Evolutionary conservation across 805 yeast species (phyloP).

Genomic region (Danielia reshetovae): DNA sequence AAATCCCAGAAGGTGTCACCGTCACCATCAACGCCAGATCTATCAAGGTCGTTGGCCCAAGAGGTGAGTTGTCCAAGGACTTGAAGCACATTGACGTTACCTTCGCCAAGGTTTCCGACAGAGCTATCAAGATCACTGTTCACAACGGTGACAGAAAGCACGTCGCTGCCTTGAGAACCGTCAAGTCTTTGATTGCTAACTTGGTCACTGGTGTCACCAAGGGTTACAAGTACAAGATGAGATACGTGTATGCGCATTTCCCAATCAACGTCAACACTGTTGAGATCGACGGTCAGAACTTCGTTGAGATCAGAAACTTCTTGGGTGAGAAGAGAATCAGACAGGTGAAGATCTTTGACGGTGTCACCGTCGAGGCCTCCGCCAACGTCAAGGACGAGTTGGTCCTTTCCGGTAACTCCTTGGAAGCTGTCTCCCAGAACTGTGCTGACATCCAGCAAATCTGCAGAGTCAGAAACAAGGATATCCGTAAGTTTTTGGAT

Average conservation of each 20-base stretch:
- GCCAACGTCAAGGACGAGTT: constrained; percentile 91
- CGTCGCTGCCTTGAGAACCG: constrained; percentile 99
- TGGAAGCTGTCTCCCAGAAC: constrained; percentile 95
- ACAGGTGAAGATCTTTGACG: constrained; percentile 79
- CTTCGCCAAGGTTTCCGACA: constrained; percentile 72
- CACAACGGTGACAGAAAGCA: constrained; percentile 99
- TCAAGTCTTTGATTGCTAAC: constrained; percentile 91
- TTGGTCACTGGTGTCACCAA: constrained; percentile 97
- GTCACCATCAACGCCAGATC: constrained; percentile 88
- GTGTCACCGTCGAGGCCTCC: constrained; percentile 83
- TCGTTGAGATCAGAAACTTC: constrained; percentile 97
- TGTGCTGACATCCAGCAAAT: constrained; percentile 98
- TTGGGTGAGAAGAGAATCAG: constrained; percentile 99
- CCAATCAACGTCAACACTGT: constrained; percentile 96
- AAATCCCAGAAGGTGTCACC: constrained; percentile 88
- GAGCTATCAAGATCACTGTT: constrained; percentile 80
- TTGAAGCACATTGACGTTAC: constrained; percentile 94
- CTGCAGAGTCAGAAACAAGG: constrained; percentile 99
- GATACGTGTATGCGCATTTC: constrained; percentile 99
- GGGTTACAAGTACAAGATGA: constrained; percentile 99
- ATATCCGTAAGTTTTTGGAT: constrained; percentile 99
- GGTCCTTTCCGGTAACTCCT: constrained; percentile 88
- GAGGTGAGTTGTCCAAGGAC: constrained; percentile 90
- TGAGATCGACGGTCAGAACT: constrained; percentile 68
- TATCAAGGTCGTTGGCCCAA: constrained; percentile 93